Conservation (phyloP, 441 rosid genomes). For the Iberis amara region DNA sequence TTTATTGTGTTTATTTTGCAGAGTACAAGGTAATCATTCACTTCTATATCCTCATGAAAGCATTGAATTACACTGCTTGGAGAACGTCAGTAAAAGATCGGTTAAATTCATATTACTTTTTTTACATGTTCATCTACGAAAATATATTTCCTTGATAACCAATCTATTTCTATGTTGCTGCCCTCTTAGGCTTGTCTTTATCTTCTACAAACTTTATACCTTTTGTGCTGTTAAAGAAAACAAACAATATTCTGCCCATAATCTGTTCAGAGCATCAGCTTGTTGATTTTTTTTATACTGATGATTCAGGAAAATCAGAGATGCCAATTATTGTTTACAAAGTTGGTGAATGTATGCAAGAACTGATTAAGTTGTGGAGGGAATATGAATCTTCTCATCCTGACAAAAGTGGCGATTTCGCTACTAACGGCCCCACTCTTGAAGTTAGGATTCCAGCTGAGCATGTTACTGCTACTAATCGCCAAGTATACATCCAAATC, state of each 20-base stretch:
- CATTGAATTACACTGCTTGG: constrained; percentile 18
- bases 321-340: constrained; percentile 75
- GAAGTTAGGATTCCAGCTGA: constrained; percentile 94
- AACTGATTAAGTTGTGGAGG: constrained; percentile 86
- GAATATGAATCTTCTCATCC: constrained; percentile 68
- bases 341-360: constrained; percentile 99
- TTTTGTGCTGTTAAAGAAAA: constrained; percentile 4
- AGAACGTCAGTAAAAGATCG: constrained; percentile 12
- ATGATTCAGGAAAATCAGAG: constrained; percentile 79
- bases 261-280: constrained; percentile 10
- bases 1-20: constrained; percentile 31
- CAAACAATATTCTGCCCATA: constrained; percentile 6
- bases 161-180: not conserved
- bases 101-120: constrained; percentile 15
- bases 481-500: constrained; percentile 52
- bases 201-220: constrained; percentile 2
- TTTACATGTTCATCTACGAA: constrained; percentile 18
- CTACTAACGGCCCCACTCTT: constrained; percentile 76
- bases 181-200: constrained; percentile 16
- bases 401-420: constrained; percentile 63
- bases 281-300: constrained; percentile 29
- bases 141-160: constrained; percentile 3
- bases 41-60: constrained; percentile 13
- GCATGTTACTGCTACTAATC: constrained; percentile 97
- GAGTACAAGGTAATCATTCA: constrained; percentile 31